Conservation (phyloP, 768 basidiomycete genomes). For the Coprinopsis sp. region DNA sequence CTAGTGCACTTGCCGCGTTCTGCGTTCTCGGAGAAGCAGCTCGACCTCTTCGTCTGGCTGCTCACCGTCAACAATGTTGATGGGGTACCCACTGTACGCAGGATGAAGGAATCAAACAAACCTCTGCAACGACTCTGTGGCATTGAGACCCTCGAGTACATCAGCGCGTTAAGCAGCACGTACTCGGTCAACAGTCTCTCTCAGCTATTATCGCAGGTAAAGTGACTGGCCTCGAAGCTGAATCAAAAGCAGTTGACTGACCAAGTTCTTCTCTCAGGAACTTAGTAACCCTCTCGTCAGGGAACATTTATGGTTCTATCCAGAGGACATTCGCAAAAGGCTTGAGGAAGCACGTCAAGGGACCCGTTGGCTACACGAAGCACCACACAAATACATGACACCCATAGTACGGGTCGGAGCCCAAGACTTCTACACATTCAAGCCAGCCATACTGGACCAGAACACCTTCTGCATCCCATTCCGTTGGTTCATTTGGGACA, state of each 20-base stretch:
- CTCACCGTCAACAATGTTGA: slow-evolving; percentile 14
- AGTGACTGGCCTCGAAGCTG: background rate
- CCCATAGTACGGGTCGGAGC: slow-evolving; percentile 22
- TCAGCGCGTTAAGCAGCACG: background rate
- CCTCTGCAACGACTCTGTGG: too few species aligned
- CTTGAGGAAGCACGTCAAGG: slow-evolving; percentile 18
- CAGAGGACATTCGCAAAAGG: slow-evolving; percentile 25
- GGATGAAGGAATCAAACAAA: too few species aligned
- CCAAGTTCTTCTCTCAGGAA: slow-evolving; percentile 21
- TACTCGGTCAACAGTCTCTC: background rate
- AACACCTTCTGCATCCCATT: background rate
- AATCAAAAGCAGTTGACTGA: background rate
- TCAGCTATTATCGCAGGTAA: background rate
- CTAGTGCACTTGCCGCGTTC: slow-evolving; percentile 22
- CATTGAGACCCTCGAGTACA: background rate
- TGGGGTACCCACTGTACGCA: slow-evolving; percentile 15
- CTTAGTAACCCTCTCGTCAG: slow-evolving; percentile 33
- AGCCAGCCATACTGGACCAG: slow-evolving; percentile 16
- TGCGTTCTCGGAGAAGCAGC: slow-evolving; percentile 19
- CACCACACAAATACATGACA: slow-evolving; percentile 16
- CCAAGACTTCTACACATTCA: slow-evolving; percentile 24
- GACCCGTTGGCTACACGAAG: slow-evolving; percentile 24
- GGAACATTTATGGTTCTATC: slow-evolving; percentile 25
- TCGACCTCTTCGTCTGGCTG: slow-evolving; percentile 21
- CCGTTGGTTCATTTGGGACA: background rate